Evolutionary conservation across 345 rosid species (phyloP).

Genomic region (Eucalyptus marginata): DNA sequence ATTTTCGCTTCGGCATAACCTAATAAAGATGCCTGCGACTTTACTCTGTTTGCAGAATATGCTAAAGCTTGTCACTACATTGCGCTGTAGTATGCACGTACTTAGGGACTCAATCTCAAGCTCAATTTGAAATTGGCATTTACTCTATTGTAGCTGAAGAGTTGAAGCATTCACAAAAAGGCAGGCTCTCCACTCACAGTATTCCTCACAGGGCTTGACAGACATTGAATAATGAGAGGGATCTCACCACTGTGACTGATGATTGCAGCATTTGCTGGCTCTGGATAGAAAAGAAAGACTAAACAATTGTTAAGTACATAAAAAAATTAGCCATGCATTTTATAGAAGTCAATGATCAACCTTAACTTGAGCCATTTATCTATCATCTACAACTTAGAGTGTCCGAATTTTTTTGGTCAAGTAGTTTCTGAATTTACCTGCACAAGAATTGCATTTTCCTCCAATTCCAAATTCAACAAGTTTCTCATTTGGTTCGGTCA

Average conservation of each 20-base stretch:
- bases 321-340: neutral
- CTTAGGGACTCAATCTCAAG: neutral
- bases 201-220: slow-evolving; percentile 82
- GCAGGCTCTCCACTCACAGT: slow-evolving; percentile 38
- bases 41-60: neutral
- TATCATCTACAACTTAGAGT: neutral
- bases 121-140: neutral
- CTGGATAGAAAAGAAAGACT: slow-evolving; percentile 12
- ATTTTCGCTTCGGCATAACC: neutral
- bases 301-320: neutral
- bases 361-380: neutral
- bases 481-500: slow-evolving; percentile 83
- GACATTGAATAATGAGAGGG: slow-evolving; percentile 57
- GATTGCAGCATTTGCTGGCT: slow-evolving; percentile 54
- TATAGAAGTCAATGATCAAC: neutral
- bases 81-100: neutral
- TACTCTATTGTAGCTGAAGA: neutral
- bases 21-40: neutral
- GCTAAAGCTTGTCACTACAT: neutral
- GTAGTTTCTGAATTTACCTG: slow-evolving; percentile 22
- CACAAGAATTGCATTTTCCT: slow-evolving; percentile 79
- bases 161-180: neutral
- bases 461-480: slow-evolving; percentile 80
- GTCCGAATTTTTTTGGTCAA: too few species aligned
- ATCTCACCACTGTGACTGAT: slow-evolving; percentile 45